Evolutionary conservation across 2,329 filamentous ascomycete genomes (phyloP), one percentile per base, ranked within the genome.

Genomic region (Paraconiothyrium brasiliense): DNA sequence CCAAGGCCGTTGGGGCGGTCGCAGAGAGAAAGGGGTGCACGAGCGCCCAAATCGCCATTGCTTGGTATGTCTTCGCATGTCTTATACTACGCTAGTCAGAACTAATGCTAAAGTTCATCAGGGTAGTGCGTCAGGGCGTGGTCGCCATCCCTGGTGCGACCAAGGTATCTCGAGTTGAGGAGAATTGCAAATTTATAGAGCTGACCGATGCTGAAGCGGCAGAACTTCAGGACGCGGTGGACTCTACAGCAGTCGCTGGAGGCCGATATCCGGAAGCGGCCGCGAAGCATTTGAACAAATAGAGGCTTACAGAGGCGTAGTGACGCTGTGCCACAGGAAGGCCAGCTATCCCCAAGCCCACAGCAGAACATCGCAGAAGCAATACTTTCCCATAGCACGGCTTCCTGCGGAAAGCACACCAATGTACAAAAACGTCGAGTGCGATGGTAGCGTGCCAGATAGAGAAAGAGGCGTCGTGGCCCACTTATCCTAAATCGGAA

Each of bases 91-190:
- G 16, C 43, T 24, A 13, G 43, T 22, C 43, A 46, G 20, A 27
- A 24, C 43, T 46, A 46, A 46, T 46, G 20, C 43, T 46, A n/a
- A n/a, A 46, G 43, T 5, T 13, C n/a, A 46, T 22, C 43, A 46
- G 43, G 43, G 76, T 86, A 3, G 68, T 79, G 41, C 79, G 77
- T 32, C 80, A 83, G 8, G 85, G 83, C 49, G 83, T 85, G 81
- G 84, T 91, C 56, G 87, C 88, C 8, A 90, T 91, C 67, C 89
- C 89, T 0, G 88, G 89, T 2, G 84, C 88, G 6, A 85, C 84
- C 2, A 86, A 81, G 13, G 78, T 75, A 4, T 80, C 79, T 30
- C 80, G 87, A 16, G 82, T 90, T 9, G 67, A 77, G 7, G 86
- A 90, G 79, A 90, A 91, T 66, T 75, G 80, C 9, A 82, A 78